A percentile compares a stretch with the other conserved stretches of the same genome.
These are phyloP conservation scores for Rhodotorula paludigena DNA, from an alignment of 768 basidiomycete species.

Conservation along the genomic window DNA sequence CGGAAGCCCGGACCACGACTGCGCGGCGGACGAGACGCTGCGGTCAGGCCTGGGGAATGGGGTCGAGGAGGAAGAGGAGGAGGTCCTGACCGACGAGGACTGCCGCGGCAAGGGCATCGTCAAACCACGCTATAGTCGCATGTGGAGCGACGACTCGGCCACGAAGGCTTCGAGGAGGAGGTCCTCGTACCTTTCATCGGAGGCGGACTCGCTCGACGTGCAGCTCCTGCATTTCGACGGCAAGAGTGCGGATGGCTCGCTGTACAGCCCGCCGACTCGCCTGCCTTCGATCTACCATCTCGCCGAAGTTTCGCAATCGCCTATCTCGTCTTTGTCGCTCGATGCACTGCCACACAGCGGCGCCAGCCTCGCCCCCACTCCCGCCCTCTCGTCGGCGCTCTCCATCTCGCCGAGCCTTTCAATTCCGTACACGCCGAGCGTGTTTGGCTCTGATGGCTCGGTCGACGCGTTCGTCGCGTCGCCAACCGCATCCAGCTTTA, in stretches of 20 bases:
- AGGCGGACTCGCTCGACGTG: not conserved
- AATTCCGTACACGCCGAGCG: not conserved
- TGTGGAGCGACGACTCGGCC: not conserved
- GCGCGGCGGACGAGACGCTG: no score
- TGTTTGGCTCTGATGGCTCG: no score
- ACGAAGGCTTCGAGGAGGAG: not conserved
- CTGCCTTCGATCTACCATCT: constrained; percentile 2
- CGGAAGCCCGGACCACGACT: not conserved
- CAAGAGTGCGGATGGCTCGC: not conserved
- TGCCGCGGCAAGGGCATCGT: not conserved
- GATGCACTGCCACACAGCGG: not conserved
- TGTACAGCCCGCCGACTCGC: constrained; percentile 8
- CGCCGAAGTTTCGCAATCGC: not conserved
- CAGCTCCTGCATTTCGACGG: constrained; percentile 2
- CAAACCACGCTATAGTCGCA: constrained; percentile 1
- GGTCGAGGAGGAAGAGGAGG: not conserved
- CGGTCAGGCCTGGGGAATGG: no score
- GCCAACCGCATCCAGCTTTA: not conserved
- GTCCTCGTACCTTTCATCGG: no score
- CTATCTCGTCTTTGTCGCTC: not conserved
- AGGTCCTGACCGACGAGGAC: not conserved
- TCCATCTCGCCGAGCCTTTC: not conserved
- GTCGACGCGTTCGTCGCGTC: not conserved
- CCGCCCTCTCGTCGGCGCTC: not conserved
- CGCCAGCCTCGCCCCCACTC: not conserved